phyloP scores from a whole-genome alignment of 345 rosid genomes.

The Syzygium aromaticum region DNA sequence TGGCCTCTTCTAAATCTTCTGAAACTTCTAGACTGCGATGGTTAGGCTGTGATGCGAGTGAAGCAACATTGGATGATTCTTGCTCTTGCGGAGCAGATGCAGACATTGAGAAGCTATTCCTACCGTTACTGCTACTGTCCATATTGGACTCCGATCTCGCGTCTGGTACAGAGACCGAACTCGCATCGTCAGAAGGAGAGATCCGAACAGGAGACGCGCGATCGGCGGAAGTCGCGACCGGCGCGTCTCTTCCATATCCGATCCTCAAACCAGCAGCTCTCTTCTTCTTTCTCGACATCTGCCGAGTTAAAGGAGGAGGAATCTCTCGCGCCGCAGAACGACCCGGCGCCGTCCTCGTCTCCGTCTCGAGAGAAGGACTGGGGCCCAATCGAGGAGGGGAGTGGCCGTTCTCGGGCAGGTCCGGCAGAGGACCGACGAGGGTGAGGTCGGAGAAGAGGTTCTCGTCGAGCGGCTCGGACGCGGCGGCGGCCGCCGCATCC shows the following conservation, averaged over 20 bases:
- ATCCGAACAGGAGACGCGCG: background rate
- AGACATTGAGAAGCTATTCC: background rate
- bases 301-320: conserved; percentile 18
- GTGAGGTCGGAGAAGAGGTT: conserved; percentile 76
- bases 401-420: conserved; percentile 1
- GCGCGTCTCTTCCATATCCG: conserved; percentile 56
- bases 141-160: background rate
- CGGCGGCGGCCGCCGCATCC: conserved; percentile 1
- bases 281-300: conserved; percentile 70
- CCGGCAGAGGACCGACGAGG: conserved; percentile 29
- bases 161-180: background rate
- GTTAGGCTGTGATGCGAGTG: background rate
- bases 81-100: background rate
- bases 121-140: background rate
- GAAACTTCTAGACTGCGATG: background rate
- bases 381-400: conserved; percentile 5
- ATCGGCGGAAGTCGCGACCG: conserved; percentile 12
- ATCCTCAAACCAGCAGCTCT: conserved; percentile 60
- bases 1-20: background rate
- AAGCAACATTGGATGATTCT: background rate
- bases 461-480: conserved; percentile 65
- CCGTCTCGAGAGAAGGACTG: background rate
- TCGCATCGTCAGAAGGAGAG: background rate
- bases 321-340: background rate
- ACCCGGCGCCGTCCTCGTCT: background rate